Evolutionary conservation across 2,329 filamentous ascomycete genomes (phyloP).

Genomic region (Blumeriella jaapii): DNA sequence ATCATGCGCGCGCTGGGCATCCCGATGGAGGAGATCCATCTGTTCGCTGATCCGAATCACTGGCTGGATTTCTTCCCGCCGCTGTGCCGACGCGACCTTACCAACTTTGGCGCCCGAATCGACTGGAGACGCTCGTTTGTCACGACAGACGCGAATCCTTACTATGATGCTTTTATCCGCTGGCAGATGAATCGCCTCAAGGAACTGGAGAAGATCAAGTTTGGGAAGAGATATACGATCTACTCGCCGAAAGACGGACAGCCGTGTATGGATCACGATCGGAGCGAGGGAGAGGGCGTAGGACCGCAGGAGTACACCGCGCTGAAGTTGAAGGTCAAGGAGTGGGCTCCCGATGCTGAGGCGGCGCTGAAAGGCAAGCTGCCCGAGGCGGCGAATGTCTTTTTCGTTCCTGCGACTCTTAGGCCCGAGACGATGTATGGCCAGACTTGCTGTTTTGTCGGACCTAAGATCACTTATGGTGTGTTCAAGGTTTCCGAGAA

Average conservation of each 20-base stretch:
- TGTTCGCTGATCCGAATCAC: slow-evolving; percentile 80
- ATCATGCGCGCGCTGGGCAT: slow-evolving; percentile 91
- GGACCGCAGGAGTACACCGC: slow-evolving; percentile 87
- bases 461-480: slow-evolving; percentile 80
- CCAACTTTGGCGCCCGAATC: slow-evolving; percentile 72
- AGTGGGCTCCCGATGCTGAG: slow-evolving; percentile 72
- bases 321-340: slow-evolving; percentile 79
- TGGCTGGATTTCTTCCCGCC: slow-evolving; percentile 90
- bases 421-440: slow-evolving; percentile 98
- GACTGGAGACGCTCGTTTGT: slow-evolving; percentile 91
- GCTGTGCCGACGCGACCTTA: slow-evolving; percentile 68
- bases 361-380: slow-evolving; percentile 66
- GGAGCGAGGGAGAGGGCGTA: slow-evolving; percentile 69
- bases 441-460: slow-evolving; percentile 91
- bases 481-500: slow-evolving; percentile 69
- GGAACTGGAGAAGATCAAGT: slow-evolving; percentile 85
- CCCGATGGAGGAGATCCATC: slow-evolving; percentile 77
- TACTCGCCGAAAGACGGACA: slow-evolving; percentile 86
- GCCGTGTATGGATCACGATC: slow-evolving; percentile 79
- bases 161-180: slow-evolving; percentile 87
- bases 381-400: slow-evolving; percentile 67
- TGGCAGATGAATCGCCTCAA: slow-evolving; percentile 96
- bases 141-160: slow-evolving; percentile 92
- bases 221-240: slow-evolving; percentile 85
- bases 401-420: slow-evolving; percentile 83